These are phyloP conservation scores for Heimioporus sp. DNA, from an alignment of 768 basidiomycete genomes.

Conservation along the genomic window DNA sequence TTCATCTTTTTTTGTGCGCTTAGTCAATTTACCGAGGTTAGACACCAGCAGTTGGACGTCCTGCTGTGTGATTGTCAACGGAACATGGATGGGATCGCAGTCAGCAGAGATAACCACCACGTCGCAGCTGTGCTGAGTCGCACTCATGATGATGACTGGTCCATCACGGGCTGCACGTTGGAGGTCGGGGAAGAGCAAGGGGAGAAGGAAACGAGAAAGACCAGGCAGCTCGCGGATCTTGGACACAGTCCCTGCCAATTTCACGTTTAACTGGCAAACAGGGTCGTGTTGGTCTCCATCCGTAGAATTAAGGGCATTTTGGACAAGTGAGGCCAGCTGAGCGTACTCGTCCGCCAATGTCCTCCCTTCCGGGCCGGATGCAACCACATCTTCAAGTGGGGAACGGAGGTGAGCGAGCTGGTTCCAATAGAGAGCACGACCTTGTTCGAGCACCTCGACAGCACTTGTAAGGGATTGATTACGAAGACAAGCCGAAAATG, in stretches of 20 bases:
- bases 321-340: background rate
- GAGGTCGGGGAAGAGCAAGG: no score
- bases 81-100: background rate
- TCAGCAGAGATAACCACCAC: background rate
- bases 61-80: background rate
- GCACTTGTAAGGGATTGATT: slow-evolving; percentile 9
- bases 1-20: background rate
- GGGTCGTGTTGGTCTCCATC: background rate
- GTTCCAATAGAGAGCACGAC: no score
- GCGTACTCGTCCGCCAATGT: background rate
- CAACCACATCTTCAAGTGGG: background rate
- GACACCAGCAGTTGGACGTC: background rate
- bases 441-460: no score
- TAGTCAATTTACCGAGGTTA: background rate
- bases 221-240: background rate
- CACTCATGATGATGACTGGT: slow-evolving; percentile 29
- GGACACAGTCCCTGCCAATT: background rate
- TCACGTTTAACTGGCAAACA: background rate
- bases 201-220: background rate
- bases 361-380: background rate
- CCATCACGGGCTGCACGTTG: background rate
- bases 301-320: background rate
- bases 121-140: slow-evolving; percentile 6
- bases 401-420: slow-evolving; percentile 10
- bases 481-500: slow-evolving; percentile 10